phyloP scores from a whole-genome alignment of 1,139 yeast genomes.

The Wickerhamomyces sp. region DNA sequence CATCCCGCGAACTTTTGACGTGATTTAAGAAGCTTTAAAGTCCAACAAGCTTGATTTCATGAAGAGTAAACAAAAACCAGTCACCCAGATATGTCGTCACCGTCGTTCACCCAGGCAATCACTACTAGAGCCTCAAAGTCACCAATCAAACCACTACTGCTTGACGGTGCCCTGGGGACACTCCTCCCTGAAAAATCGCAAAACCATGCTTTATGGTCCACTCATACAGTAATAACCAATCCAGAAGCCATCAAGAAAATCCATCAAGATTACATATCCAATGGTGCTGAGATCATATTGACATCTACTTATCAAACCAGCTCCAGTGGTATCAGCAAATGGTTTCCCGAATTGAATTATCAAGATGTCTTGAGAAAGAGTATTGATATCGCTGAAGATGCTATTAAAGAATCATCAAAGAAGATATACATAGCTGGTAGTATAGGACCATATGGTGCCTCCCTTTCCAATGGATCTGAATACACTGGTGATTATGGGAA shows the following conservation, averaged over 20 bases:
- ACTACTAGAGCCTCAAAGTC: neutral
- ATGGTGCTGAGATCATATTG: slow-evolving; percentile 53
- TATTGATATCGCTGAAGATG: slow-evolving; percentile 27
- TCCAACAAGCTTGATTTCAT: neutral
- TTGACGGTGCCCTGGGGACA: slow-evolving; percentile 10
- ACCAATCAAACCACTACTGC: neutral
- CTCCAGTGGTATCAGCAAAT: slow-evolving; percentile 4
- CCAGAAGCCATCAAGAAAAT: slow-evolving; percentile 45
- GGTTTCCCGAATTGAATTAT: slow-evolving; percentile 11
- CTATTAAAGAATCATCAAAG: slow-evolving; percentile 7
- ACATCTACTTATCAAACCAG: slow-evolving; percentile 61
- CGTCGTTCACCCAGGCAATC: neutral
- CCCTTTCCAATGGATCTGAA: slow-evolving; percentile 59
- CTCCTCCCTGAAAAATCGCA: slow-evolving; percentile 16
- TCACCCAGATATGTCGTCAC: no score
- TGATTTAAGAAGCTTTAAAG: slow-evolving; percentile 13
- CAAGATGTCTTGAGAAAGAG: slow-evolving; percentile 20
- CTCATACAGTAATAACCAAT: slow-evolving; percentile 43
- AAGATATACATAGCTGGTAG: slow-evolving; percentile 44
- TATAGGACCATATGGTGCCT: slow-evolving; percentile 73
- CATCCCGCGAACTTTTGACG: neutral
- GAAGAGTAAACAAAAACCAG: neutral
- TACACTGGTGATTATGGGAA: slow-evolving; percentile 54
- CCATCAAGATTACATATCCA: slow-evolving; percentile 44
- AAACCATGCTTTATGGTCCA: slow-evolving; percentile 54